These are phyloP conservation scores for Marchantia polymorpha DNA, from an alignment of 225 moss, liverwort and hornwort species.

Conservation along the genomic window DNA sequence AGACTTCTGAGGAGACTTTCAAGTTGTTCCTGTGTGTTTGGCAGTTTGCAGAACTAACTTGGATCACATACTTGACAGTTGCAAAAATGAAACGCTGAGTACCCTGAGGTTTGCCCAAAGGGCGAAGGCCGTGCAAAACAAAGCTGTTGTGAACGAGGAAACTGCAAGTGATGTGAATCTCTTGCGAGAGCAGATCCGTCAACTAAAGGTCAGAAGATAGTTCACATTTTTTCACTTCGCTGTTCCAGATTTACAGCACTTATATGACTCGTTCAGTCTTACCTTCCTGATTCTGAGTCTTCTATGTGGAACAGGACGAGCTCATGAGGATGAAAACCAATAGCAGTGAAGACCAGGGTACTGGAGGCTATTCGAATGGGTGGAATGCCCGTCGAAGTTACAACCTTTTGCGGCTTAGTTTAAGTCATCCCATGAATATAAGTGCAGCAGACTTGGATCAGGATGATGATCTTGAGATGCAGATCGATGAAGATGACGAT, in stretches of 20 bases:
- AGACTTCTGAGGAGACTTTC: too few relatives aligned
- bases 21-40: too few relatives aligned
- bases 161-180: slow-evolving; percentile 85
- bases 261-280: neutral
- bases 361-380: slow-evolving; percentile 57
- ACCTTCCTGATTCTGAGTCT: neutral
- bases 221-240: neutral
- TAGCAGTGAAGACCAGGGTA: slow-evolving; percentile 37
- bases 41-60: neutral
- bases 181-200: slow-evolving; percentile 93
- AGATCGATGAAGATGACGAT: slow-evolving; percentile 32
- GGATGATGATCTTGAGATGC: slow-evolving; percentile 41
- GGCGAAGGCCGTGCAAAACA: slow-evolving; percentile 85
- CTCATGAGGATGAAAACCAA: slow-evolving; percentile 81
- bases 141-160: slow-evolving; percentile 86
- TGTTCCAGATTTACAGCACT: neutral
- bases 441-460: slow-evolving; percentile 28
- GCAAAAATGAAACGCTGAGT: slow-evolving; percentile 82
- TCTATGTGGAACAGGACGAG: slow-evolving; percentile 59
- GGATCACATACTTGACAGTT: slow-evolving; percentile 40
- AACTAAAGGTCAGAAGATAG: slow-evolving; percentile 58
- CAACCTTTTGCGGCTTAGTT: slow-evolving; percentile 41
- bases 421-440: slow-evolving; percentile 47
- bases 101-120: slow-evolving; percentile 84
- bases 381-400: slow-evolving; percentile 47